These are phyloP conservation scores for Vigna trinervia DNA, from an alignment of 306 rosid species.

Conservation along the genomic window DNA sequence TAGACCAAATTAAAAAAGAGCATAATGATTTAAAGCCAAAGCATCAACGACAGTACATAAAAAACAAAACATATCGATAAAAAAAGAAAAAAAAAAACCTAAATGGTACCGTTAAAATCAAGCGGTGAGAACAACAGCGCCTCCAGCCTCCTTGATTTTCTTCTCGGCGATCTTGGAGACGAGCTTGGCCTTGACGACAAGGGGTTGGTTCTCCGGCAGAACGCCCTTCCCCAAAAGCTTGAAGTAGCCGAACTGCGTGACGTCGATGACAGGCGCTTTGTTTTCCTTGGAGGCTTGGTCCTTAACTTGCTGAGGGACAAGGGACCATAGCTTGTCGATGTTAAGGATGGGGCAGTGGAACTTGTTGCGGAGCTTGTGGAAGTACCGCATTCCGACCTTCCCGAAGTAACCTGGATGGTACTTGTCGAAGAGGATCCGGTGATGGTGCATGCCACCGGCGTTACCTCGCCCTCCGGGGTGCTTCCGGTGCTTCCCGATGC, in stretches of 20 bases:
- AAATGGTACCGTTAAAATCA: slow-evolving; percentile 7
- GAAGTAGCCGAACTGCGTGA: slow-evolving; percentile 45
- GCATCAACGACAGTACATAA: not conserved
- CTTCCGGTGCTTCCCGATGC: slow-evolving; percentile 44
- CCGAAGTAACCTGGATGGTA: slow-evolving; percentile 50
- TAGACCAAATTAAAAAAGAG: not conserved
- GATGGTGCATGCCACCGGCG: slow-evolving; percentile 54
- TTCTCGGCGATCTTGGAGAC: slow-evolving; percentile 50
- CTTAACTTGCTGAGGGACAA: slow-evolving; percentile 41
- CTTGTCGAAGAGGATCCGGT: slow-evolving; percentile 50
- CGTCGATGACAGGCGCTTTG: slow-evolving; percentile 41
- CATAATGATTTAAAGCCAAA: not conserved
- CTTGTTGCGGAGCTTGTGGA: slow-evolving; percentile 50
- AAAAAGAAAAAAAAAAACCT: not conserved
- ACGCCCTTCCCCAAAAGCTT: slow-evolving; percentile 50
- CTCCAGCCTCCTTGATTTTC: slow-evolving; percentile 52
- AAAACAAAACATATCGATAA: not conserved
- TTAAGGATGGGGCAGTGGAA: slow-evolving; percentile 43
- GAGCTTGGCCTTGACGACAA: slow-evolving; percentile 46
- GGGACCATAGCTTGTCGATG: slow-evolving; percentile 48
- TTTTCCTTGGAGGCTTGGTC: slow-evolving; percentile 44
- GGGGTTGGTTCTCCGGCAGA: slow-evolving; percentile 39
- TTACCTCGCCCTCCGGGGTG: slow-evolving; percentile 47
- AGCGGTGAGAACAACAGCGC: slow-evolving; percentile 49
- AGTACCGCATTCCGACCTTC: slow-evolving; percentile 49